These are phyloP conservation scores for Plantago ovata DNA, from an alignment of 257 asterid species.

Conservation along the genomic window DNA sequence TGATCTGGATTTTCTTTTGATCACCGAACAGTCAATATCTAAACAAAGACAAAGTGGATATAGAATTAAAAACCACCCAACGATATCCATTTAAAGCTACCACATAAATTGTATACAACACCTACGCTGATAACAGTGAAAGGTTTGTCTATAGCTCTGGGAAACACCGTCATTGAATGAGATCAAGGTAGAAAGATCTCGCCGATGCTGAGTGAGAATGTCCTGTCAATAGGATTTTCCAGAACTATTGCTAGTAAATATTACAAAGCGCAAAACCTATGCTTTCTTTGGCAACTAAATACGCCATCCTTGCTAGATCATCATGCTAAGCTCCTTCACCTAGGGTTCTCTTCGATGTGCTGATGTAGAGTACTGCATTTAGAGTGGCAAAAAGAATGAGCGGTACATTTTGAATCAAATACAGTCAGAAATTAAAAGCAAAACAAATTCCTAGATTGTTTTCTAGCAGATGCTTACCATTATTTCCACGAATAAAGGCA, in stretches of 20 bases:
- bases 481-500: constrained; percentile 95
- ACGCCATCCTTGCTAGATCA: not conserved
- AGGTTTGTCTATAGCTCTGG: too few relatives aligned
- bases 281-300: constrained; percentile 9
- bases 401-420: not conserved
- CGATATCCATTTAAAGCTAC: not conserved
- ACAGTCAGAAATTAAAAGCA: not conserved
- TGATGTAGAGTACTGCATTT: constrained; percentile 87
- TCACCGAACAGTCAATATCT: too few relatives aligned
- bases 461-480: constrained; percentile 44
- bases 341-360: constrained; percentile 83
- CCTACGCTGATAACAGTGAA: too few relatives aligned
- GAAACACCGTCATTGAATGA: too few relatives aligned
- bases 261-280: constrained; percentile 18
- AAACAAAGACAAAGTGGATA: not conserved
- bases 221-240: not conserved
- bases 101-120: not conserved
- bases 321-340: constrained; percentile 75
- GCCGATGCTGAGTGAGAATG: not conserved
- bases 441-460: not conserved
- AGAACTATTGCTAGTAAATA: not conserved
- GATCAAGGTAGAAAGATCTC: not conserved
- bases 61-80: not conserved
- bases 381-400: constrained; percentile 3
- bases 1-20: too few relatives aligned